Percentiles rank a stretch among this genome's conserved stretches.
These are phyloP conservation scores for Acanthamoeba royreba DNA, from an alignment of 208 protist genomes.

Conservation along the genomic window DNA sequence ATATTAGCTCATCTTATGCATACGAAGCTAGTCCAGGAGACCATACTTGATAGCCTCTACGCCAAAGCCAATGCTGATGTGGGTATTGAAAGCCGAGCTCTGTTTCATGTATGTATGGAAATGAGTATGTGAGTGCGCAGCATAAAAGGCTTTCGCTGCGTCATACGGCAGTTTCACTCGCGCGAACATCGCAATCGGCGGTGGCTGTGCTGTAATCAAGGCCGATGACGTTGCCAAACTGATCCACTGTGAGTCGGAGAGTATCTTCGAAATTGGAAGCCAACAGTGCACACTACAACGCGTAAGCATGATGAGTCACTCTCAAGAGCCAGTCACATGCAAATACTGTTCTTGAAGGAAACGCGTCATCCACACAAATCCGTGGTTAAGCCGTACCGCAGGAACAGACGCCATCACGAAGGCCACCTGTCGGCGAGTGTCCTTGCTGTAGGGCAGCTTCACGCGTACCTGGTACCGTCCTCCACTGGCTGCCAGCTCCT, in stretches of 20 bases:
- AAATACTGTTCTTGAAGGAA: neutral
- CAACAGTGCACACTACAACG: neutral
- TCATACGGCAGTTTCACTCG: neutral
- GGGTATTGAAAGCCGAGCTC: neutral
- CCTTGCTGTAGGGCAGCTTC: neutral
- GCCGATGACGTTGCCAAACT: constrained; percentile 12
- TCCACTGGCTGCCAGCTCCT: neutral
- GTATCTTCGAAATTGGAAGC: neutral
- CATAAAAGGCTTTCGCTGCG: no score
- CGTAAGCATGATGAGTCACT: neutral
- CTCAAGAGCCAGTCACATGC: neutral
- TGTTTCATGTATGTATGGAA: neutral
- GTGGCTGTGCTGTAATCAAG: neutral
- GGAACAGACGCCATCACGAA: neutral
- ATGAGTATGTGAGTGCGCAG: neutral
- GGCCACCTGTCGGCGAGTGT: neutral
- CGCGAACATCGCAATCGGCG: neutral
- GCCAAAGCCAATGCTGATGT: neutral
- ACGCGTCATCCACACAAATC: neutral
- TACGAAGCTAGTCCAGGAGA: neutral
- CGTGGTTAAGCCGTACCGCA: neutral
- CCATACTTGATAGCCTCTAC: neutral
- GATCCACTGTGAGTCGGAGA: neutral
- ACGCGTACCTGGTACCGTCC: neutral
- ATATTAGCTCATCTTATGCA: neutral